Conservation (phyloP, 768 basidiomycete genomes). For the Lentinula detonsa region DNA sequence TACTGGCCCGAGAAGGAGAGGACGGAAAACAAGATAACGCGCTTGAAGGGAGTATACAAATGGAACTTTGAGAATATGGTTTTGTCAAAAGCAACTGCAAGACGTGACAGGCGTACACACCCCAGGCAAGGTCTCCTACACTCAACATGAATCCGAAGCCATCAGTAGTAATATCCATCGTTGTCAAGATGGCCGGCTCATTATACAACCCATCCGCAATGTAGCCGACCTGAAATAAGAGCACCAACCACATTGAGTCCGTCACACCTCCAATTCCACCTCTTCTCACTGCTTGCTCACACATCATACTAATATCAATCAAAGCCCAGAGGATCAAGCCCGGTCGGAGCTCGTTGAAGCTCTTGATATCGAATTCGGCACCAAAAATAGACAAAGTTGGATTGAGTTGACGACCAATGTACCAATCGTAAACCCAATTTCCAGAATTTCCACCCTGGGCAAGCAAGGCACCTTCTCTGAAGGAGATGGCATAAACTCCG, state of each 20-base stretch:
- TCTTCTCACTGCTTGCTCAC: conserved; percentile 80
- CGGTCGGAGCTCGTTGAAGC: conserved; percentile 82
- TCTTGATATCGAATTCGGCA: conserved; percentile 52
- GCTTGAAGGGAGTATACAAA: conserved; percentile 93
- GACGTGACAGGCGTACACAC: background rate
- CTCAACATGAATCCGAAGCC: conserved; percentile 99
- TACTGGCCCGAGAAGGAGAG: conserved; percentile 65
- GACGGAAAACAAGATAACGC: conserved; percentile 89
- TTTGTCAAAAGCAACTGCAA: background rate
- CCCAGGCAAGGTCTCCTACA: conserved; percentile 88
- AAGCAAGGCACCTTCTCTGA: conserved; percentile 62
- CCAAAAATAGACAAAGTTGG: conserved; percentile 58
- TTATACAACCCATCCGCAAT: conserved; percentile 84
- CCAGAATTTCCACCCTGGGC: conserved; percentile 93
- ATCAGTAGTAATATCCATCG: conserved; percentile 97
- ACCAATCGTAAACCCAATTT: conserved; percentile 89
- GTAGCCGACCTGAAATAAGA: conserved; percentile 83
- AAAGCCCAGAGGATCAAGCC: conserved; percentile 91
- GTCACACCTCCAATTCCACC: conserved; percentile 63
- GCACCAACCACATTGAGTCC: conserved; percentile 88
- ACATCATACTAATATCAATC: conserved; percentile 85
- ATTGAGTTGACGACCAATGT: conserved; percentile 92
- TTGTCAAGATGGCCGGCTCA: conserved; percentile 89
- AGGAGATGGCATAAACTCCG: conserved; percentile 67
- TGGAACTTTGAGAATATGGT: conserved; percentile 39